These are phyloP conservation scores for Teunomyces barrocoloradensis DNA, from an alignment of 805 yeast genomes.

Conservation along the genomic window DNA sequence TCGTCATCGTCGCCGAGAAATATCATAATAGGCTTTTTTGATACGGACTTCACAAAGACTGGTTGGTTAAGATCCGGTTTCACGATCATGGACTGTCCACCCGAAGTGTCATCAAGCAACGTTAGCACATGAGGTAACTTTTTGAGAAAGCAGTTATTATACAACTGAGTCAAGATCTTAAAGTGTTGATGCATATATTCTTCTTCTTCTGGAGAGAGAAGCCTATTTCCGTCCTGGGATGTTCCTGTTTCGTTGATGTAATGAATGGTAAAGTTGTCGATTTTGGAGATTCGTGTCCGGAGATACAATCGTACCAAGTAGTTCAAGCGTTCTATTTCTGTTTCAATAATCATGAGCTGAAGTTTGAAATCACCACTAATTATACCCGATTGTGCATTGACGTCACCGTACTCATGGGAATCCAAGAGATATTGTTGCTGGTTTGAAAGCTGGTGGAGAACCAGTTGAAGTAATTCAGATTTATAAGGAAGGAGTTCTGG, in stretches of 20 bases:
- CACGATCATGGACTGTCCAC: constrained; percentile 66
- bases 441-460: constrained; percentile 56
- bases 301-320: constrained; percentile 79
- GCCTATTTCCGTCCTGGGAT: constrained; percentile 8
- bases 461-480: constrained; percentile 52
- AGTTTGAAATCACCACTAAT: constrained; percentile 47
- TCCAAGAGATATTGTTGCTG: constrained; percentile 76
- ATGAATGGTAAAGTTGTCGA: constrained; percentile 66
- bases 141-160: constrained; percentile 63
- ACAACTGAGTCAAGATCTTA: constrained; percentile 59
- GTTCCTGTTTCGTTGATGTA: constrained; percentile 41
- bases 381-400: constrained; percentile 39
- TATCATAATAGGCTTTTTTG: constrained; percentile 23
- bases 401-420: constrained; percentile 70
- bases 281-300: constrained; percentile 70
- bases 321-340: constrained; percentile 85
- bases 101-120: constrained; percentile 69
- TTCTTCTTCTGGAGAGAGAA: constrained; percentile 46
- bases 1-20: constrained; percentile 27
- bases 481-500: constrained; percentile 86
- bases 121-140: constrained; percentile 68
- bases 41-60: constrained; percentile 57
- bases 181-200: constrained; percentile 68
- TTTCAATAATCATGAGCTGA: constrained; percentile 80
- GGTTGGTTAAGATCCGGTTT: constrained; percentile 74